Evolutionary conservation across 352 stramenopile species (phyloP).

Genomic region (Phytophthora fragariaefolia): DNA sequence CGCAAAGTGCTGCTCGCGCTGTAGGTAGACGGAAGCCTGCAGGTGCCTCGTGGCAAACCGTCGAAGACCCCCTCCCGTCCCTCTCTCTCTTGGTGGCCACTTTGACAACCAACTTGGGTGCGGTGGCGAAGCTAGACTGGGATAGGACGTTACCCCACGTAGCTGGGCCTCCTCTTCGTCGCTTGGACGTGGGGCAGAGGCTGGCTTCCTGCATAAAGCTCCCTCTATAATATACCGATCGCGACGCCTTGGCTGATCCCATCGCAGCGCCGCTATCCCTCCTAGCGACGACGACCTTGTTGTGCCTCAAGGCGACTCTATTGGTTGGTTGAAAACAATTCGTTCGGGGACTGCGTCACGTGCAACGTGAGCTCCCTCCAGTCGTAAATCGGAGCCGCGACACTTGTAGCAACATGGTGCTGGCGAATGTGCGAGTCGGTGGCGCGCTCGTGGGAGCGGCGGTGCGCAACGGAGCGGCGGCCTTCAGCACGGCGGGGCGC

Average conservation of each 20-base stretch:
- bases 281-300: background rate
- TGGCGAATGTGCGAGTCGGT: slow-evolving; percentile 27
- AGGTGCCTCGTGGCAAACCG: background rate
- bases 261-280: slow-evolving; percentile 6
- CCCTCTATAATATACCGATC: slow-evolving; percentile 37
- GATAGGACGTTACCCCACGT: slow-evolving; percentile 33
- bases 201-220: slow-evolving; percentile 32
- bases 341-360: background rate
- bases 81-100: background rate
- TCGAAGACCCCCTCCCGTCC: background rate
- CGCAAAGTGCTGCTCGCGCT: slow-evolving; percentile 7
- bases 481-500: slow-evolving; percentile 31
- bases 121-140: slow-evolving; percentile 26
- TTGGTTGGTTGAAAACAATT: slow-evolving; percentile 35
- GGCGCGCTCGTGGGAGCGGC: slow-evolving; percentile 15
- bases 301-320: background rate
- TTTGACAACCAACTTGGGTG: background rate
- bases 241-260: slow-evolving; percentile 20
- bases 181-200: slow-evolving; percentile 19
- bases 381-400: slow-evolving; percentile 15
- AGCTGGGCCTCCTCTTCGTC: slow-evolving; percentile 30
- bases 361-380: background rate
- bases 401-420: slow-evolving; percentile 17
- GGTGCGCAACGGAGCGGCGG: slow-evolving; percentile 16
- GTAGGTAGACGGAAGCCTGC: background rate